A percentile compares a stretch with the other conserved stretches of the same genome.
phyloP scores from a whole-genome alignment of 139 green algal genomes.

The Penium margaritaceum region DNA sequence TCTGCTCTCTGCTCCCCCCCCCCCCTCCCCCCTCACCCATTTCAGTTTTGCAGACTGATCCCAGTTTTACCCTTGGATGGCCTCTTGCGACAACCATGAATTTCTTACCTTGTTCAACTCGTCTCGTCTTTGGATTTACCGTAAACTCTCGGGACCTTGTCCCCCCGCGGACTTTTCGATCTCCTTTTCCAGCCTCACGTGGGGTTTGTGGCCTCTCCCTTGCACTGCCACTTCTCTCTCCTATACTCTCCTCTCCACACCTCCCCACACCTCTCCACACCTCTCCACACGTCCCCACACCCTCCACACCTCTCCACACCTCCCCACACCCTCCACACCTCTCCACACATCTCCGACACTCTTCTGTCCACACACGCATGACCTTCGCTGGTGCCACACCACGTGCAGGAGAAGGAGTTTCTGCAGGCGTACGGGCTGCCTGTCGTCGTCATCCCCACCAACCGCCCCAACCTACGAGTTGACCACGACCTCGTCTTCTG shows the following conservation, averaged over 20 bases:
- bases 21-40: too few relatives aligned
- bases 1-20: background rate
- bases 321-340: slow-evolving; percentile 10
- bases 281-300: background rate
- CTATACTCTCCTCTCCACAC: background rate
- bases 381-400: background rate
- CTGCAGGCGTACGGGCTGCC: slow-evolving; percentile 55
- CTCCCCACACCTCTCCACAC: background rate
- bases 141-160: too few relatives aligned
- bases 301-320: background rate
- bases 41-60: too few relatives aligned
- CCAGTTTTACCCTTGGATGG: too few relatives aligned
- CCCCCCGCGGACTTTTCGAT: too few relatives aligned
- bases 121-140: too few relatives aligned
- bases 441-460: slow-evolving; percentile 73
- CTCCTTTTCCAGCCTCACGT: too few relatives aligned
- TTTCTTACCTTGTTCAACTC: too few relatives aligned
- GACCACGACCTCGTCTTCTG: slow-evolving; percentile 63
- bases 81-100: too few relatives aligned
- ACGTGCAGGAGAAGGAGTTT: slow-evolving; percentile 53
- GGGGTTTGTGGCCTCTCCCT: too few relatives aligned
- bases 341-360: background rate
- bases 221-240: too few relatives aligned
- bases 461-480: slow-evolving; percentile 54
- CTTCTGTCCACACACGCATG: background rate